Conservation (phyloP, 257 asterid species). For the Nicotiana noctiflora region DNA sequence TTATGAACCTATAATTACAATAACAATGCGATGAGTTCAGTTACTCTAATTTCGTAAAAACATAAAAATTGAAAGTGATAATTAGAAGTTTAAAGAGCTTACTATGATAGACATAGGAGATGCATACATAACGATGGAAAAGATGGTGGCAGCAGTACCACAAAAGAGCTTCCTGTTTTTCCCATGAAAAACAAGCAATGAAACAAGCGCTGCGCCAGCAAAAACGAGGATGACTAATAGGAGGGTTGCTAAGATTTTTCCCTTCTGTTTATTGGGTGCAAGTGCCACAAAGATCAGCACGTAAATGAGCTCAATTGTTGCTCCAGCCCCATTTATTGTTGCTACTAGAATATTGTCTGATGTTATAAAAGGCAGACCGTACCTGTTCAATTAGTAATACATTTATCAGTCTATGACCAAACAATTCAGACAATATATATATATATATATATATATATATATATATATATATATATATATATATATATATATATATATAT, state of each 20-base stretch:
- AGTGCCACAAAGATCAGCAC: constrained; percentile 43
- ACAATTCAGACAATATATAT: not conserved
- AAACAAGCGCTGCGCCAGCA: constrained; percentile 36
- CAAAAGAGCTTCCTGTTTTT: constrained; percentile 48
- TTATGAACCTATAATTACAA: no score
- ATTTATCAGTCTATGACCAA: constrained; percentile 3
- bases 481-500: no score
- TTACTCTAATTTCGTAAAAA: no score
- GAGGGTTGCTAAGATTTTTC: constrained; percentile 39
- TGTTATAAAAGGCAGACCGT: constrained; percentile 80
- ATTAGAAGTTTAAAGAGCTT: not conserved
- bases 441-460: no score
- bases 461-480: no score
- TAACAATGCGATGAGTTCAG: no score
- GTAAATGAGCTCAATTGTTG: constrained; percentile 43
- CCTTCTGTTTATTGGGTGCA: constrained; percentile 52
- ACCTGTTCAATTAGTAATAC: constrained; percentile 35
- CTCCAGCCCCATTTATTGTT: constrained; percentile 67
- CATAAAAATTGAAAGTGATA: not conserved
- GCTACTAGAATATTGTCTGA: constrained; percentile 62
- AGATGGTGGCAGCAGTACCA: constrained; percentile 67
- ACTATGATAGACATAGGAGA: constrained; percentile 75
- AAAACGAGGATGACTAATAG: constrained; percentile 31
- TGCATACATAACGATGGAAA: constrained; percentile 79
- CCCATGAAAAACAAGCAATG: constrained; percentile 64